Conservation (phyloP, 2,329 filamentous ascomycete species). For the Hypoxylon sp. region DNA sequence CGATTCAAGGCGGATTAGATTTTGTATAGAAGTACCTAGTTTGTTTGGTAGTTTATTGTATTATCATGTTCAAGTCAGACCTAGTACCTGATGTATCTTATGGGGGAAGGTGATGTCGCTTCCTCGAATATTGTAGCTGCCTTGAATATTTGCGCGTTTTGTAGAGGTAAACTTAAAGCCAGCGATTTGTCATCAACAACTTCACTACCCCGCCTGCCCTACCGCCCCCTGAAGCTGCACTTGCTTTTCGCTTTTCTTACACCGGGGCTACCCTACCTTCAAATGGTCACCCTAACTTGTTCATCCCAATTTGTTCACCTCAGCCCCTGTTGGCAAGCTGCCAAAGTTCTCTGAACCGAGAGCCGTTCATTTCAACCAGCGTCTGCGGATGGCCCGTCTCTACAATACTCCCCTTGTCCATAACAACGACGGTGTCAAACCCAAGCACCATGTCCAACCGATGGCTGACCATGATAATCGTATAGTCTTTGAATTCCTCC, state of each 20-base stretch:
- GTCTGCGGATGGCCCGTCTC: constrained; percentile 52
- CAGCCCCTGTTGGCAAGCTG: constrained; percentile 13
- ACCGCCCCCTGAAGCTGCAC: background rate
- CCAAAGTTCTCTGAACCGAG: constrained; percentile 24
- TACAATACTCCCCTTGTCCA: constrained; percentile 62
- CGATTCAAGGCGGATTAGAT: constrained; percentile 7
- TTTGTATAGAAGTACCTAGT: background rate
- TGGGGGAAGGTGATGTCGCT: background rate
- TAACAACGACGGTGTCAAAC: constrained; percentile 64
- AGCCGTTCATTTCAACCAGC: constrained; percentile 19
- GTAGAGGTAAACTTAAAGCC: background rate
- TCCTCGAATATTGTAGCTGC: background rate
- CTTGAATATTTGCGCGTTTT: background rate
- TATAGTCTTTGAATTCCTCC: constrained; percentile 58
- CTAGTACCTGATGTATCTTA: background rate
- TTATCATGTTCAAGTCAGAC: background rate
- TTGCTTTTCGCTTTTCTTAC: too few species aligned
- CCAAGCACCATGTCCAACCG: constrained; percentile 60
- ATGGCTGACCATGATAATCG: constrained; percentile 60
- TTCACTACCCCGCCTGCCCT: background rate
- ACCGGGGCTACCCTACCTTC: too few species aligned
- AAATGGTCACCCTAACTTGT: too few species aligned
- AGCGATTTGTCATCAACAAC: background rate
- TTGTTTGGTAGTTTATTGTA: background rate
- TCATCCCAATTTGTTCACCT: too few species aligned